Base-by-base conservation (phyloP, 257 asterid genomes). In the Mitragyna speciosa region DNA sequence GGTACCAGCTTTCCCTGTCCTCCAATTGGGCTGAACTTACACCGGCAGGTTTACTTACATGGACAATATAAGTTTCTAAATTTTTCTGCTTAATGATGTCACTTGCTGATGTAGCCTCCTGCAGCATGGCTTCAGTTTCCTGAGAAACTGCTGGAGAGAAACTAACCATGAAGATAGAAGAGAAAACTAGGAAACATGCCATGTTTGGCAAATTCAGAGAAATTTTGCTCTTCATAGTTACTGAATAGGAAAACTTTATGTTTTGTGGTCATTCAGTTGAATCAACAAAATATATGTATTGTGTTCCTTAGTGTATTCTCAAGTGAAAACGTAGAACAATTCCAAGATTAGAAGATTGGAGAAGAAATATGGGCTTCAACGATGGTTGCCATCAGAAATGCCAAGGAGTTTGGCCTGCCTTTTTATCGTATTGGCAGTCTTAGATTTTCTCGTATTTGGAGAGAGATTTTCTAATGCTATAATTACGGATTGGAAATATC, bases 1-100 rank as follows among this genome's bases (percentile, higher is more conserved):
- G 33, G 28, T 82, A 82, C 80, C 80, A 41, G 82, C 45, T 76
- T 17, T 85, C 81, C 51, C 70, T 78, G 48, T 65, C 78, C 12
- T 59, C 76, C 43, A 56, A 36, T 30, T 59, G 20, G 45, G 28
- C 16, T 33, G 64, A 72, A 11, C 56, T 41, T 64, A 10, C 70
- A 19, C 54, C 81, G 65, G 7, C 63, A 24, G 80, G 78, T 26
- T 47, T 36, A 48, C 33, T 64, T 43, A 82, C 78, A 49, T 49
- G 84, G 15, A 82, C 81, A 31, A 76, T 71, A 68, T 82, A 82
- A 16, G 78, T 82, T 15, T 71, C 72, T 14, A 78, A 56, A 51
- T 19, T 41, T 63, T 31, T 72, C 74, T 41, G 78, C 36, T 33
- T 2, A 4, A 24, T 1, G 43, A 19, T 48, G 20, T 12, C 43